These are phyloP conservation scores for Aristolochia contorta DNA, from an alignment of 164 flowering plant genomes.

Conservation along the genomic window DNA sequence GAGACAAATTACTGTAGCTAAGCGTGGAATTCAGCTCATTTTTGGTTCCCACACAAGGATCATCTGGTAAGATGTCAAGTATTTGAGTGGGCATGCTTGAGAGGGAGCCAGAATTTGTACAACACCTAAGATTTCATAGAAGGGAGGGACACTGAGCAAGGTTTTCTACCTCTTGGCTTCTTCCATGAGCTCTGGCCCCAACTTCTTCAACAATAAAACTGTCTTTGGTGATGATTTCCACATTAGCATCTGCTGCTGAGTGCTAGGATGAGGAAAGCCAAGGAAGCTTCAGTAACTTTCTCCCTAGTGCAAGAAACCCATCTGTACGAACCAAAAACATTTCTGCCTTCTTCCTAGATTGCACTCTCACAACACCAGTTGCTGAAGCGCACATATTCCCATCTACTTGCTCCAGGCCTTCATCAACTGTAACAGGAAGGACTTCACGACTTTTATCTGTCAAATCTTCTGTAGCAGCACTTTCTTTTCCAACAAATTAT, in stretches of 20 bases:
- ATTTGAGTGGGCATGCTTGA: too few species aligned
- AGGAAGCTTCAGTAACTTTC: slow-evolving; percentile 89
- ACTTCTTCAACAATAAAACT: slow-evolving; percentile 77
- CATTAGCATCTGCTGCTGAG: slow-evolving; percentile 99
- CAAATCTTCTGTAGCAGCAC: slow-evolving; percentile 10
- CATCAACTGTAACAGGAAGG: slow-evolving; percentile 26
- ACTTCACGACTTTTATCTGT: slow-evolving; percentile 19
- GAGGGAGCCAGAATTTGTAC: too few species aligned
- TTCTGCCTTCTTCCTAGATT: slow-evolving; percentile 96
- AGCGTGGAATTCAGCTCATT: too few species aligned
- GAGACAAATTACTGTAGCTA: too few species aligned
- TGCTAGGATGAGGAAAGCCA: slow-evolving; percentile 97
- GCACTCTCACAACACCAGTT: slow-evolving; percentile 94
- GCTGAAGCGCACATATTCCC: slow-evolving; percentile 97
- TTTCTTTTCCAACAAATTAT: slow-evolving; percentile 1
- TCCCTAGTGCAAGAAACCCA: slow-evolving; percentile 89
- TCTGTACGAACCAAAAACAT: slow-evolving; percentile 97
- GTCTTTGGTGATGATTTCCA: slow-evolving; percentile 97
- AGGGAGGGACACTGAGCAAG: background rate
- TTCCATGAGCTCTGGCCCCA: slow-evolving; percentile 87
- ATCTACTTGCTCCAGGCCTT: slow-evolving; percentile 37
- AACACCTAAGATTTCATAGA: too few species aligned
- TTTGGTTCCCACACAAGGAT: too few species aligned
- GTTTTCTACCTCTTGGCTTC: slow-evolving; percentile 86
- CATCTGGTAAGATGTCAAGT: too few species aligned